Conservation (phyloP, 371 early-diverging fungal species). For the Batkoa obscura region DNA sequence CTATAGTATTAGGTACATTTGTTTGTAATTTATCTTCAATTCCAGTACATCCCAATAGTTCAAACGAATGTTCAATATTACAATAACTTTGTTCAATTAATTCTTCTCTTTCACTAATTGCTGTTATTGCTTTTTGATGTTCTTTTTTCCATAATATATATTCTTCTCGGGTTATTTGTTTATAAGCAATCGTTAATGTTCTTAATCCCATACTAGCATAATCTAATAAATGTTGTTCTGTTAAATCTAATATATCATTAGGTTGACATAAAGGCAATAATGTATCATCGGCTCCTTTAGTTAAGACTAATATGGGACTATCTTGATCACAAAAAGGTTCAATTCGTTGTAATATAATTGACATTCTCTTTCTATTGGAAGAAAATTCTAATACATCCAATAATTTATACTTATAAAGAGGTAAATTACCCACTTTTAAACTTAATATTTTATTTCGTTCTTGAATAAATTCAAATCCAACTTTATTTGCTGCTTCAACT, state of each 20-base stretch:
- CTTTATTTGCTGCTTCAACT: conserved; percentile 62
- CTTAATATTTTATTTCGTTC: conserved; percentile 40
- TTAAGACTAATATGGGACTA: conserved; percentile 55
- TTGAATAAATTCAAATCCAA: conserved; percentile 59
- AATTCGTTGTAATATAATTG: conserved; percentile 49
- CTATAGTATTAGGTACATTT: conserved; percentile 80
- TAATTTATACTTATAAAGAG: conserved; percentile 25
- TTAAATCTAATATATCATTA: not conserved
- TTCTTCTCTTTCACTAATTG: conserved; percentile 49
- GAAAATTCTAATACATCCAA: conserved; percentile 78
- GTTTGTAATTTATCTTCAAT: conserved; percentile 98
- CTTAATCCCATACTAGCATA: conserved; percentile 67
- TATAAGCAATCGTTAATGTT: conserved; percentile 71
- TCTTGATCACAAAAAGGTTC: conserved; percentile 34
- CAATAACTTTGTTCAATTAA: conserved; percentile 47
- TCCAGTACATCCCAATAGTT: conserved; percentile 82
- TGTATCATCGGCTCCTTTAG: conserved; percentile 94
- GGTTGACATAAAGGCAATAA: conserved; percentile 33
- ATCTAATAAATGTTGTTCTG: conserved; percentile 23
- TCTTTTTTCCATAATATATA: conserved; percentile 45
- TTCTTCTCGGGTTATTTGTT: conserved; percentile 31
- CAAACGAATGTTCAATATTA: conserved; percentile 51
- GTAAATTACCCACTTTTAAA: conserved; percentile 16
- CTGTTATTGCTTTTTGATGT: conserved; percentile 47
- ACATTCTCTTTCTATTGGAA: conserved; percentile 88